Evolutionary conservation across 2,329 filamentous ascomycete species (phyloP), one percentile per base, ranked within the genome.

Genomic region (Epichloe bromicola): DNA sequence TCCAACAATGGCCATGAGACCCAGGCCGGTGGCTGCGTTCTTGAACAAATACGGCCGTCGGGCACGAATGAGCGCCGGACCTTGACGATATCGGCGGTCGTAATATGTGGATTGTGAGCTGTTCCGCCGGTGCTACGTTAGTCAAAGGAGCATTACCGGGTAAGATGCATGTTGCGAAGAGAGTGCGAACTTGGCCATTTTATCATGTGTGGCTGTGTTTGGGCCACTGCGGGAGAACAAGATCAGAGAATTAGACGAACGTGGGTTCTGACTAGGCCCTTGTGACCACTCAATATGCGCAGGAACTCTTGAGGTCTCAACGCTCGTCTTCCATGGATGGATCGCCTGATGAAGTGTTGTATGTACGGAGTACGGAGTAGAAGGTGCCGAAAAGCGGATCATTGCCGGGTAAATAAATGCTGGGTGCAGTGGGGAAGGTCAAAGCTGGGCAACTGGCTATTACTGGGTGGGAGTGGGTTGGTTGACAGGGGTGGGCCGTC

Each of bases 1-100:
- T 56, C 88, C 75, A n/a, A 87, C 83, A 58, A 97, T 82, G 19
- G 74, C 76, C 58, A 85, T 75, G 46, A 97, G 77, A 14, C 75
- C 80, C n/a, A 86, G 63, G 17, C 93, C 93, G 1, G 89, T 88
- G 54, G 91, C 61, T 30, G 85, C 77, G 69, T 98, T 98, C 74
- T 86, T 94, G 68, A 96, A 71, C 40, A 98, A 77, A 67, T 94
- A 98, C 47, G 93, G 93, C 60, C 88, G 83, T 61, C 94, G 83
- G 51, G 93, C 91, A 64, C 93, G 87, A 65, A 96, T 84, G 57
- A 98, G 82, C 51, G 94, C 87, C 46, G 89, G 84, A 54, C 87
- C 86, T 69, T 94, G 89, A 57, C 86, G 83, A 71, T 86, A 86
- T 63, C 86, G 78, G 65, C 83, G 82, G 70, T 95, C 87, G 75